Conservation (phyloP, 352 stramenopile species). For the Phytophthora sojae region DNA sequence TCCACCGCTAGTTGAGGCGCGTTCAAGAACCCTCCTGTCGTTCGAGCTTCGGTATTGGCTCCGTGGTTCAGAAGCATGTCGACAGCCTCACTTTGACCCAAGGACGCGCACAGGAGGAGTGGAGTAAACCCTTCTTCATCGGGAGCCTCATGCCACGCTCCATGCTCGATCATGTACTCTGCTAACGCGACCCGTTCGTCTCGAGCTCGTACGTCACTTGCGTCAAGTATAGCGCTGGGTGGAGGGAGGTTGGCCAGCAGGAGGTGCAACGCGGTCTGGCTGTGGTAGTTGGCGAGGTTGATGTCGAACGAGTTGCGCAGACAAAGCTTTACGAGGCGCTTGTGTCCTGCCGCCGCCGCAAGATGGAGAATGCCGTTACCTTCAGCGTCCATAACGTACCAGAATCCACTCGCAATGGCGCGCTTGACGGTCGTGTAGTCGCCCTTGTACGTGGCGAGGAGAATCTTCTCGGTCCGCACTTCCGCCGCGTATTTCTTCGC, state of each 20-base stretch:
- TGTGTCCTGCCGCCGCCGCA: conserved; percentile 68
- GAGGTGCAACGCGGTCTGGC: conserved; percentile 75
- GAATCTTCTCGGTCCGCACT: conserved; percentile 59
- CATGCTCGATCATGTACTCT: conserved; percentile 89
- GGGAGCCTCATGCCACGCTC: conserved; percentile 78
- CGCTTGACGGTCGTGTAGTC: conserved; percentile 77
- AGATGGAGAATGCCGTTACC: conserved; percentile 81
- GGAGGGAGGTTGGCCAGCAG: conserved; percentile 69
- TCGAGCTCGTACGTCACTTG: conserved; percentile 17
- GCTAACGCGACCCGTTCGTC: conserved; percentile 60
- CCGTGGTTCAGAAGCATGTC: conserved; percentile 77
- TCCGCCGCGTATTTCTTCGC: conserved; percentile 47
- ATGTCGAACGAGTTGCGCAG: conserved; percentile 78
- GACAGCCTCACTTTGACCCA: conserved; percentile 69
- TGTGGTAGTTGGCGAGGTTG: conserved; percentile 64
- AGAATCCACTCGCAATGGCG: conserved; percentile 57
- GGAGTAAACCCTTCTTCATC: conserved; percentile 75
- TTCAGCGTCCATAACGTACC: conserved; percentile 60
- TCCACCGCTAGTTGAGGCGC: conserved; percentile 64
- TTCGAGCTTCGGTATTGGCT: conserved; percentile 60
- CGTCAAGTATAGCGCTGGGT: conserved; percentile 1
- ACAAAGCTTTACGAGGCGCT: conserved; percentile 86
- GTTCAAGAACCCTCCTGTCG: conserved; percentile 46
- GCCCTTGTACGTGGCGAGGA: conserved; percentile 75
- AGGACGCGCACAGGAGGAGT: conserved; percentile 58